Evolutionary conservation across 345 rosid genomes (phyloP).

Genomic region (Turnera subulata): DNA sequence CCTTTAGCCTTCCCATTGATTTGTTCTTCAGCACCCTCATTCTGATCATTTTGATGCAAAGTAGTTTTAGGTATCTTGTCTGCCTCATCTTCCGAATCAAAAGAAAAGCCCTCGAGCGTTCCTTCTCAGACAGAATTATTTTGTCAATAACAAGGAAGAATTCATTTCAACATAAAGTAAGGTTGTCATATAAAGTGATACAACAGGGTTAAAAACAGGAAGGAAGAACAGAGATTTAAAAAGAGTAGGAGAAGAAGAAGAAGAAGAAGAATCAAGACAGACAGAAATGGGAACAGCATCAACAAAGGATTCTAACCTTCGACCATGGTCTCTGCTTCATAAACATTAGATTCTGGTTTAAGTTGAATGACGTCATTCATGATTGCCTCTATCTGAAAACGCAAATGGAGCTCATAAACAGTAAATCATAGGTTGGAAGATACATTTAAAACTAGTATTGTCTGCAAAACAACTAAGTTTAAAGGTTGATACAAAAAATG

Average conservation of each 20-base stretch:
- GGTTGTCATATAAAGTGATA: conserved; percentile 1
- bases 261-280: conserved; percentile 1
- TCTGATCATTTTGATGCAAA: conserved; percentile 47
- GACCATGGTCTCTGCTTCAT: conserved; percentile 87
- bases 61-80: conserved; percentile 48
- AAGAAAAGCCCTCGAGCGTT: conserved; percentile 79
- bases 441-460: background rate
- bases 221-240: too few species aligned
- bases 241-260: background rate
- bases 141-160: background rate
- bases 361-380: conserved; percentile 92
- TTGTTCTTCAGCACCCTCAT: conserved; percentile 45
- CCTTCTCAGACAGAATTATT: conserved; percentile 43
- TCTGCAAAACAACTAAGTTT: too few species aligned
- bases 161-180: background rate
- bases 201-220: too few species aligned
- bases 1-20: conserved; percentile 45
- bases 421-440: background rate
- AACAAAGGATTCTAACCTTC: conserved; percentile 51
- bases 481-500: too few species aligned
- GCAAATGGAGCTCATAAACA: background rate
- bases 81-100: conserved; percentile 81
- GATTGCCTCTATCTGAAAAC: conserved; percentile 77
- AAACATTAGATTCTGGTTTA: conserved; percentile 75
- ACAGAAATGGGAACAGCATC: background rate